Evolutionary conservation across 2,329 filamentous ascomycete genomes (phyloP).

Genomic region (Septoria linicola): DNA sequence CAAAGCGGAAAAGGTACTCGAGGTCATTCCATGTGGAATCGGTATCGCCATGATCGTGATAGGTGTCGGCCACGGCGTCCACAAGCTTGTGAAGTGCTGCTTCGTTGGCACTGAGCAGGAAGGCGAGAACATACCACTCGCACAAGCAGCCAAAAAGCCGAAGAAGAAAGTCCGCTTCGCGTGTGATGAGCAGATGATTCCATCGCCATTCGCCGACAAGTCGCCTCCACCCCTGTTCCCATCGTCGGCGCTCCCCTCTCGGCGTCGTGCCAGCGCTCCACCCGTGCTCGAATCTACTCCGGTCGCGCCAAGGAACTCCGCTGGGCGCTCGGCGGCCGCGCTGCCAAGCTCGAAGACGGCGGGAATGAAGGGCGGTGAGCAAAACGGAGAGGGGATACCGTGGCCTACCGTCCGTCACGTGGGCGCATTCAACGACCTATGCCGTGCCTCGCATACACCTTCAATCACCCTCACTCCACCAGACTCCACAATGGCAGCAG

Average conservation of each 20-base stretch:
- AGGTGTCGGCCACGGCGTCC: neutral
- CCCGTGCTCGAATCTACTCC: too few species aligned
- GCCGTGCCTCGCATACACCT: neutral
- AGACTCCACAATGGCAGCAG: neutral
- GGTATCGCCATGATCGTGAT: neutral
- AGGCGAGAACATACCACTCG: neutral
- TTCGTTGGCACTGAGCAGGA: neutral
- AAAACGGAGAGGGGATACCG: too few species aligned
- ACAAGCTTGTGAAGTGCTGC: neutral
- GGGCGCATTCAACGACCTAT: too few species aligned
- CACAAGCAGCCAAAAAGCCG: neutral
- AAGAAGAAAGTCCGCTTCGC: too few species aligned
- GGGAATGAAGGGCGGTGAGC: neutral
- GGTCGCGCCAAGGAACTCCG: too few species aligned
- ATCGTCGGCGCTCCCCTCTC: too few species aligned
- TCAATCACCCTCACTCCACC: conserved; percentile 1
- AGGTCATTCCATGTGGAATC: neutral
- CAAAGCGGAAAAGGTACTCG: neutral
- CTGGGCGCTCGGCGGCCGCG: neutral
- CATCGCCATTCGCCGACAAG: too few species aligned
- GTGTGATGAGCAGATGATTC: too few species aligned
- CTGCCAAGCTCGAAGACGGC: neutral
- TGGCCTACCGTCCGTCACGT: too few species aligned
- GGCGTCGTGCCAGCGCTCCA: too few species aligned
- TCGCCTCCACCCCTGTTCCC: too few species aligned